phyloP scores from a whole-genome alignment of 2,329 filamentous ascomycete genomes.

The Fonsecaea multimorphosa region DNA sequence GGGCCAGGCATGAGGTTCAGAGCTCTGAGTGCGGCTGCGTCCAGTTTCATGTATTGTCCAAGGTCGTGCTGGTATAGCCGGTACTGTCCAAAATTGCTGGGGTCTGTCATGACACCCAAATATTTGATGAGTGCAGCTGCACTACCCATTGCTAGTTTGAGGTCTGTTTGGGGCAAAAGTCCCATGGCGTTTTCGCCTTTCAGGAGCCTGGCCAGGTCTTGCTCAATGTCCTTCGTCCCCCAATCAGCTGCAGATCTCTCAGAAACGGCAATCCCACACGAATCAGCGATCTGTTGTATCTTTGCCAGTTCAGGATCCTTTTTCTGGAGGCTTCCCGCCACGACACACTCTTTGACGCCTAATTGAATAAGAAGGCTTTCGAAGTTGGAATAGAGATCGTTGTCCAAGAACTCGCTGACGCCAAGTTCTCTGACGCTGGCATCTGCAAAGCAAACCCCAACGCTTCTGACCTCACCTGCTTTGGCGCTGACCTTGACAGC shows the following conservation, averaged over 20 bases:
- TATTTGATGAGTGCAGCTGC: conserved; percentile 95
- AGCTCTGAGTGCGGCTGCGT: conserved; percentile 90
- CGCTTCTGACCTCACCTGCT: conserved; percentile 79
- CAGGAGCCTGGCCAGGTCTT: conserved; percentile 84
- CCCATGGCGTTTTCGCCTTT: conserved; percentile 82
- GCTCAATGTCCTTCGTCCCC: conserved; percentile 88
- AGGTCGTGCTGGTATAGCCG: conserved; percentile 97
- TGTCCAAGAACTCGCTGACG: conserved; percentile 98
- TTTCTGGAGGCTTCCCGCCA: conserved; percentile 77
- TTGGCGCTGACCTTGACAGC: conserved; percentile 93
- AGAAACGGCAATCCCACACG: conserved; percentile 86
- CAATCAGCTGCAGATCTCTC: conserved; percentile 81
- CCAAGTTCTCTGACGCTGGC: conserved; percentile 94
- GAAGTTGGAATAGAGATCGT: conserved; percentile 97
- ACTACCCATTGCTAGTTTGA: conserved; percentile 95
- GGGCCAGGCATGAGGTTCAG: conserved; percentile 97
- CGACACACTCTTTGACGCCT: conserved; percentile 88
- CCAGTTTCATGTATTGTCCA: conserved; percentile 97
- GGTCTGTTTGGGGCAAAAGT: conserved; percentile 83
- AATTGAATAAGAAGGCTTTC: conserved; percentile 95
- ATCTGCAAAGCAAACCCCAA: conserved; percentile 97
- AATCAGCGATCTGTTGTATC: conserved; percentile 85
- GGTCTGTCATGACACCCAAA: conserved; percentile 84
- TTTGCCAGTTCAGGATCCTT: conserved; percentile 91
- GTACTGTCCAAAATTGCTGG: conserved; percentile 95